A percentile compares a stretch with the other conserved stretches of the same genome.
These are phyloP conservation scores for Ophiostoma angusticollis DNA, from an alignment of 2,329 filamentous ascomycete genomes.

Conservation along the genomic window DNA sequence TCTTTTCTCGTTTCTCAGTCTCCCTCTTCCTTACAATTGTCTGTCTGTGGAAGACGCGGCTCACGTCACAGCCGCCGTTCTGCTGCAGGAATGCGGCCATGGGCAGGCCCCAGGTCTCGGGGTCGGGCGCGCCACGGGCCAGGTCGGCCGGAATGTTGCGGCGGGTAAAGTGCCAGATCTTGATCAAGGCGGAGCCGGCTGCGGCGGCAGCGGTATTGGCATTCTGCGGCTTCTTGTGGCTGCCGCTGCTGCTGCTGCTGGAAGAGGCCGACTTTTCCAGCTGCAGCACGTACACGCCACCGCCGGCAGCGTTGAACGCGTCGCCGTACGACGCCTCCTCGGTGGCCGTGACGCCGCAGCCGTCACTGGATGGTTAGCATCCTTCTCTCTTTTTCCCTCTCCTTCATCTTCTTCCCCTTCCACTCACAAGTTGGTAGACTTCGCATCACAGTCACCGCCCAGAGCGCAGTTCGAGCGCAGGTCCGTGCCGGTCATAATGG, in stretches of 20 bases:
- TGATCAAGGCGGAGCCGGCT: constrained; percentile 26
- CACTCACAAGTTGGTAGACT: constrained; percentile 14
- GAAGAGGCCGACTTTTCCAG: too few relatives aligned
- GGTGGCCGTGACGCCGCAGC: constrained; percentile 14
- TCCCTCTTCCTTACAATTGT: constrained; percentile 31
- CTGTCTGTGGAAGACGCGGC: constrained; percentile 39
- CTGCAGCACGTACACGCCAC: constrained; percentile 29
- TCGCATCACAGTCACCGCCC: too few relatives aligned
- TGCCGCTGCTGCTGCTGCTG: too few relatives aligned
- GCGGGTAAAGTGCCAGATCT: constrained; percentile 33
- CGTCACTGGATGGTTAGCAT: constrained; percentile 13
- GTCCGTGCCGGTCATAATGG: too few relatives aligned
- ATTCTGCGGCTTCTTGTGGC: too few relatives aligned
- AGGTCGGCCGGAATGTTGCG: constrained; percentile 29
- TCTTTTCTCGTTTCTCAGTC: too few relatives aligned
- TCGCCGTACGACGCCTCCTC: constrained; percentile 25
- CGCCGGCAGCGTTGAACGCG: constrained; percentile 35
- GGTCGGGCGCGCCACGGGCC: constrained; percentile 25
- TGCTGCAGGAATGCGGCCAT: constrained; percentile 25
- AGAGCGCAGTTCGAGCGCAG: too few relatives aligned
- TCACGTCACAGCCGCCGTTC: constrained; percentile 37
- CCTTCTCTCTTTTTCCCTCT: too few relatives aligned
- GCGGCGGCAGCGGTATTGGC: too few relatives aligned
- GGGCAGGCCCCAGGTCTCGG: constrained; percentile 28
- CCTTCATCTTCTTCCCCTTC: too few relatives aligned